Base-by-base conservation (phyloP, 2,329 filamentous ascomycete genomes). In the Ascochyta rabiei region DNA sequence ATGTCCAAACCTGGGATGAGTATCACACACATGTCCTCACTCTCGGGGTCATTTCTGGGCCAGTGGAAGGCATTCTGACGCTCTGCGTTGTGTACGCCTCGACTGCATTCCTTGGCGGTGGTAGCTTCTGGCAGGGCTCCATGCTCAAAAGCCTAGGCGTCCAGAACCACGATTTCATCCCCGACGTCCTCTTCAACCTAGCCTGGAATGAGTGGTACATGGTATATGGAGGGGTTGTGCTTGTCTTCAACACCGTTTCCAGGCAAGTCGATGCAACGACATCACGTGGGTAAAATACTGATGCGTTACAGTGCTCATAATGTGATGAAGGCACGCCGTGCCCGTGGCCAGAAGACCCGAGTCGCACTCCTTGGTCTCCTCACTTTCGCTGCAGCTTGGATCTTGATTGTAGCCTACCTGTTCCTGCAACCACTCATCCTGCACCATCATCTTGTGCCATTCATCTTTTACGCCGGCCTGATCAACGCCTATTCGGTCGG, bases 1-100 rank as follows among this genome's bases (percentile, higher is more conserved):
- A 98, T 76, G 89, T 98, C 37, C 95, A 98, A 75, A 98, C 95
- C 30, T 99, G 95, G 95, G 95, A 99, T 72, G 95, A 98, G 75
- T 99, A 98, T 78, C 93, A 98, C 79, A 99, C 95, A 46, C 93
- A 97, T 76, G 95, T 93, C 3, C 84, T 99, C 42, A 97, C 92
- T 1, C 85, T 99, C 6, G 95, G 95, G 55, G 80, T 98, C 59
- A 83, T 99, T 63, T 97, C 93, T 61, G 95, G 95, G 0, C 95
- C 95, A 4, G 95, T 99, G 33, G 95, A 99, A 77, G 95, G 95
- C 46, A 89, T 99, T 51, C 78, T 98, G 41, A 92, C 91, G 35
- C 83, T 99, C 18, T 88, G 91, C 67, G 73, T 84, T 50, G 87
- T 99, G 56, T 98, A 95, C 75, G 85, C 86, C 31, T 79, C 96